Base-by-base conservation (phyloP, 768 basidiomycete genomes). In the Kwoniella heveanensis region DNA sequence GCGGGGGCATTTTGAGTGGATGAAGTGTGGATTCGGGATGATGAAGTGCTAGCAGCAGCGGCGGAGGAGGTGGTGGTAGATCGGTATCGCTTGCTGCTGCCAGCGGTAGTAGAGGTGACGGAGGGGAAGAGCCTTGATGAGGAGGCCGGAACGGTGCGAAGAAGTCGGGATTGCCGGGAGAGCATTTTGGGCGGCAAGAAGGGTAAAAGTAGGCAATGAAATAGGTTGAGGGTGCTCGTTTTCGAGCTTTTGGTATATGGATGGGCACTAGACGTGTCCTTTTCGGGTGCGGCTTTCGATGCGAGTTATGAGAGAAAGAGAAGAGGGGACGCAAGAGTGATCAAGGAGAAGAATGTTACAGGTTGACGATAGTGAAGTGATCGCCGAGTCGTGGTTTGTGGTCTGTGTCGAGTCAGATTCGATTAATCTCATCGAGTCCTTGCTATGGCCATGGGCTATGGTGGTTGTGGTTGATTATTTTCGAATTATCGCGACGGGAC, bases 81-180 rank as follows among this genome's bases (percentile, higher is more conserved):
- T 57, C 59, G 60, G 26, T 44, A 48, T 49, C 69, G 49, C 32
- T 50, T 48, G 26, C 26, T 22, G 57, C 46, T 0, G 57, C 32
- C n/a, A n/a, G 56, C 7, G 49, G 19, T 27, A n/a, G 58, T 6
- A 8, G 39, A 44, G 39, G 39, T 44, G 17, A 17, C 39, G 39
- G 39, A 44, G 17, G 39, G 39, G 39, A 44, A 48, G 25, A 60
- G 50, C 44, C 58, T 60, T 39, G 39, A 58, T 29, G 65, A 52
- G 32, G 65, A 36, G 30, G 68, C 54, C 2, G 73, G 67, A 39
- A 71, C 48, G 54, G 71, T 52, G 19, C 60, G 59, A 24, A 71
- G 62, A 59, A 73, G 57, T 13, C 68, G 67, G 57, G 71, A 64
- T 44, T 66, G 63, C 55, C 70, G 67, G 44, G 64, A 55, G 29